Conservation (phyloP, 179 eudicot species). For the Beta macrorhiza region DNA sequence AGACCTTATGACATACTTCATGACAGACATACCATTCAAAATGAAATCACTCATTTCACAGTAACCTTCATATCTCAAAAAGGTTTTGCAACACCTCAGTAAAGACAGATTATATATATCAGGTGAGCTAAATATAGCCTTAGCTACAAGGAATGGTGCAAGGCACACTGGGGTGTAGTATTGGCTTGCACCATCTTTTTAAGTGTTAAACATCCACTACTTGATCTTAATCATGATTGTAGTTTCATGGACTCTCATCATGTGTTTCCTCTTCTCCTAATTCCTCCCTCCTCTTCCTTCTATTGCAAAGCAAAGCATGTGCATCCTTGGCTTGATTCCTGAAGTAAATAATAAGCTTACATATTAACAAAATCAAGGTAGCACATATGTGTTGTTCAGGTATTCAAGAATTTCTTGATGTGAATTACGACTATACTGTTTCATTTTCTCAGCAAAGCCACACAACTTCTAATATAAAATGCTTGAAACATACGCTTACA, state of each 20-base stretch:
- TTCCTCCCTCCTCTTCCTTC: too few species aligned
- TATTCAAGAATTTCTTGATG: not conserved
- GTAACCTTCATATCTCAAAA: not conserved
- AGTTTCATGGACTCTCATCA: not conserved
- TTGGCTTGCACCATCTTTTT: too few species aligned
- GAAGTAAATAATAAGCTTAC: not conserved
- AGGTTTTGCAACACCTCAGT: not conserved
- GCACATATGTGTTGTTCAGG: not conserved
- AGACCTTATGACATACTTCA: not conserved
- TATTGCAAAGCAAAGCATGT: not conserved
- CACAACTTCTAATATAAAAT: not conserved
- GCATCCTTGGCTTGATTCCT: not conserved
- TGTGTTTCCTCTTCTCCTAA: too few species aligned
- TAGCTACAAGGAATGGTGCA: not conserved
- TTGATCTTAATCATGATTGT: not conserved
- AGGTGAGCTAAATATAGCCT: not conserved
- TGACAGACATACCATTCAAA: too few species aligned
- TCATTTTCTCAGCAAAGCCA: not conserved
- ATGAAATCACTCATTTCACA: not conserved
- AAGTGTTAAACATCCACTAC: too few species aligned
- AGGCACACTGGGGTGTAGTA: not conserved
- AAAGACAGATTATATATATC: not conserved
- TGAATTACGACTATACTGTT: not conserved
- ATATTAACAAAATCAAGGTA: not conserved
- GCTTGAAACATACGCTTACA: not conserved